A percentile compares a stretch with the other conserved stretches of the same genome.
Conservation (phyloP, 1,284 basidiomycete species). For the Cryptococcus sp. region DNA sequence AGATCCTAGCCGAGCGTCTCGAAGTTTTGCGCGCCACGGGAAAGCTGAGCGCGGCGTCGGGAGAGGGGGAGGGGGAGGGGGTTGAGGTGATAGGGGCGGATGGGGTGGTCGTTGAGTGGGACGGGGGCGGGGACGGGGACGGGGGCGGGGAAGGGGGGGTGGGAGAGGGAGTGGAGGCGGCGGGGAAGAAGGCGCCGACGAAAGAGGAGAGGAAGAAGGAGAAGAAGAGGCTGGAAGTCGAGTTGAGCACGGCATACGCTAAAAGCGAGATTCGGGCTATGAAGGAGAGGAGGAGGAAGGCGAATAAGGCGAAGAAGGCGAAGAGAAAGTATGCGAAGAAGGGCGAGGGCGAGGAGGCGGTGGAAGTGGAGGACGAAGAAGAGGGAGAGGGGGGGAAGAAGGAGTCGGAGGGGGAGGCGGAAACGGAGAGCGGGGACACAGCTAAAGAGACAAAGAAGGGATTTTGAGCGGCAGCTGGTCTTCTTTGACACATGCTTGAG, state of each 20-base stretch:
- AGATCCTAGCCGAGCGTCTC: slow-evolving; percentile 45
- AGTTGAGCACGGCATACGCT: slow-evolving; percentile 21
- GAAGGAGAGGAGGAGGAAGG: slow-evolving; percentile 46
- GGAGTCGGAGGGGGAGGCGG: not conserved
- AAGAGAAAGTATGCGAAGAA: slow-evolving; percentile 34
- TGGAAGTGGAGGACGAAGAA: not conserved
- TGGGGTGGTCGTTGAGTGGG: not conserved
- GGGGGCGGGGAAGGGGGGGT: not conserved
- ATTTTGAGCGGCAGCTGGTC: not conserved
- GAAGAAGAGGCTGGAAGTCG: slow-evolving; percentile 24
- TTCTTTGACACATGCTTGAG: not conserved
- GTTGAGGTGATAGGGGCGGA: not conserved
- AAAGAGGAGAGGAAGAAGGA: slow-evolving; percentile 8
- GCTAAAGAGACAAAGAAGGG: not conserved
- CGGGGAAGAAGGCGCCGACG: slow-evolving; percentile 5
- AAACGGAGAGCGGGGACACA: not conserved
- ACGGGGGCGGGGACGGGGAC: not conserved
- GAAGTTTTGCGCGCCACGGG: slow-evolving; percentile 35
- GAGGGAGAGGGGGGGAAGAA: slow-evolving; percentile 1
- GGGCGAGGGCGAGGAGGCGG: not conserved
- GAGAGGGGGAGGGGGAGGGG: not conserved
- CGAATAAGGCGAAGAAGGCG: slow-evolving; percentile 46
- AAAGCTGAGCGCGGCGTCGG: slow-evolving; percentile 21
- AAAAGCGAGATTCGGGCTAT: slow-evolving; percentile 45
- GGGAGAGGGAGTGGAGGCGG: not conserved